Evolutionary conservation across 1,284 basidiomycete genomes (phyloP), one percentile per base, ranked within the genome.

Genomic region (Vanrija sp.): DNA sequence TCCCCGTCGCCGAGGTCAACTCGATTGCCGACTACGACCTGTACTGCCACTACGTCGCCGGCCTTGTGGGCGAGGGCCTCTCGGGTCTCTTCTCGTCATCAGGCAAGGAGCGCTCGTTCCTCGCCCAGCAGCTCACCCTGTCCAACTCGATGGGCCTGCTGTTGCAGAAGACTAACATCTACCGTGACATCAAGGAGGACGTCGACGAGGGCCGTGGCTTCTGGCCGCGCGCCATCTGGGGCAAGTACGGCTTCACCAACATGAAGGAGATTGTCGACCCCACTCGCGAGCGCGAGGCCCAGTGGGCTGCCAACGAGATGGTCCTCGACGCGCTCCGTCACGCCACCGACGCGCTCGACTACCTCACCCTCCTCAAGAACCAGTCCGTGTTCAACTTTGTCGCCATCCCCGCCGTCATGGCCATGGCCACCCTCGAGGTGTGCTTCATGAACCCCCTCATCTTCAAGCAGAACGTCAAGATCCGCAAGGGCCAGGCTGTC

Each of bases 11-110:
- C 70, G 78, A 78, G 60, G 80, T 94, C 57, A 82, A 85, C 54
- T 85, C 86, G 10, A 78, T 91, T 60, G 80, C 83, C 45, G 92
- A 97, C 66, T 97, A 95, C 77, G 92, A 98, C 74, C 82, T 98
- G 12, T 98, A 99, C 79, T 98, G 96, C 74, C 95, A 99, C 78
- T 98, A 96, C 74, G 96, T 98, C 61, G 96, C 95, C 3, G 96
- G 95, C 3, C 85, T 98, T 54, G 95, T 98, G 59, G 96, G 95
- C 50, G 96, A 99, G 75, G 95, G 96, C 54, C 83, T 97, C 46
- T 94, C 91, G 0, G 85, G 91, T 7, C 81, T 99, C 46, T 97
- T 95, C 78, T 81, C 89, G 16, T 88, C 89, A 8, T 92, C 91
- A 5, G 85, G 85, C 43, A 92, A 94, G 71, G 95, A 98, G 77